Evolutionary conservation across 2,329 filamentous ascomycete genomes (phyloP).

Genomic region (Fusarium sororula): DNA sequence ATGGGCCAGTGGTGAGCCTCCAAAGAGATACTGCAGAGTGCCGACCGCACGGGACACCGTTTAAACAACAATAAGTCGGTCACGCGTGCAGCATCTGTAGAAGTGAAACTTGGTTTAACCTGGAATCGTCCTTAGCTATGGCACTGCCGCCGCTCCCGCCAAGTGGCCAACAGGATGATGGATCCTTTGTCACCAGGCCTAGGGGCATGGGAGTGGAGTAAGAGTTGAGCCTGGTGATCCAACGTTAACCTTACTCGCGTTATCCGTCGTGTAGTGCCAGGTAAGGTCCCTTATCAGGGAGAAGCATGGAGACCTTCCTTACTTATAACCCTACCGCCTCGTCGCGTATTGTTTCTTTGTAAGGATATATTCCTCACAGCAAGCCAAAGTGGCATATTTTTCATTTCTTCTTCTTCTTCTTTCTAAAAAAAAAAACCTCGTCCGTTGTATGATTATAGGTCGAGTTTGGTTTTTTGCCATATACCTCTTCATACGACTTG

Average conservation of each 20-base stretch:
- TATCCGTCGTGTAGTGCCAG: not conserved
- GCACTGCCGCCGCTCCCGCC: conserved; percentile 18
- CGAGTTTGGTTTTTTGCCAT: not conserved
- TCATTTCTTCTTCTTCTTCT: not conserved
- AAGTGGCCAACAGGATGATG: not conserved
- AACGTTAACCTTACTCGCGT: conserved; percentile 21
- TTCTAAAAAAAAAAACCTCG: not conserved
- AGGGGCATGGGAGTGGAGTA: conserved; percentile 1
- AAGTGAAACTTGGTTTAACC: conserved; percentile 14
- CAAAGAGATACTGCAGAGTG: not conserved
- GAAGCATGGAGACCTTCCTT: not conserved
- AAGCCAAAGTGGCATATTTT: not conserved
- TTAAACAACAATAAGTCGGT: conserved; percentile 12
- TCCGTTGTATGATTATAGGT: not conserved
- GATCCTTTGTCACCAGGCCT: conserved; percentile 16
- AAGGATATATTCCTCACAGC: not conserved
- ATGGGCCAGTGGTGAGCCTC: conserved; percentile 9
- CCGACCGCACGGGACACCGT: conserved; percentile 14
- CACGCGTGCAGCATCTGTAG: conserved; percentile 24
- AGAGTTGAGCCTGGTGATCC: conserved; percentile 14
- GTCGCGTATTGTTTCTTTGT: not conserved
- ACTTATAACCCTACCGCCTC: not conserved
- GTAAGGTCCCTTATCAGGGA: not conserved
- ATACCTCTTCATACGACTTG: not conserved
- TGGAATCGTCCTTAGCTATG: conserved; percentile 3